Evolutionary conservation across 345 rosid genomes (phyloP).

Genomic region (Excoecaria agallocha): DNA sequence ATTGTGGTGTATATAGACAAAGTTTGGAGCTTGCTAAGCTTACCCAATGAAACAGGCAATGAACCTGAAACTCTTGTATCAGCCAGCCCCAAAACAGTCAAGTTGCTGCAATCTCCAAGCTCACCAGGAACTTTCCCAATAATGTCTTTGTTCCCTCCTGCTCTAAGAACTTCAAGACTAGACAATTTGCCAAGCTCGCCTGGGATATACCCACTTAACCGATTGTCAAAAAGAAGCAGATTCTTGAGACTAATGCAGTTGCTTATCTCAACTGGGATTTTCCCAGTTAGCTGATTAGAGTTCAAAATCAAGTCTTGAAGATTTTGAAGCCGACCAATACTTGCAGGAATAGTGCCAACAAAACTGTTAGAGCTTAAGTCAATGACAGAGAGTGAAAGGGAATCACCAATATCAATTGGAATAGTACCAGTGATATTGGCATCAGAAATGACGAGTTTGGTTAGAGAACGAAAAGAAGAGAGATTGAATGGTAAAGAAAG

Average conservation of each 20-base stretch:
- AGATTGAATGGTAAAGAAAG: conserved; percentile 56
- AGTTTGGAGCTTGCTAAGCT: conserved; percentile 61
- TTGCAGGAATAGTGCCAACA: conserved; percentile 60
- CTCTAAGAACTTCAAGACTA: conserved; percentile 64
- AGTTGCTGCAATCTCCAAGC: conserved; percentile 67
- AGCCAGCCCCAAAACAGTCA: conserved; percentile 77
- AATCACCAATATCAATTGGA: conserved; percentile 54
- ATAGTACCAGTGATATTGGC: conserved; percentile 70
- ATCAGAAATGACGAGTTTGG: conserved; percentile 54
- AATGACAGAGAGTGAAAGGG: conserved; percentile 39
- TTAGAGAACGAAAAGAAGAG: conserved; percentile 50
- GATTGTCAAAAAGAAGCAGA: conserved; percentile 63
- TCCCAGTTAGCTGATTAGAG: conserved; percentile 80
- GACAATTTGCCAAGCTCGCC: conserved; percentile 62
- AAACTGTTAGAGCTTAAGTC: conserved; percentile 66
- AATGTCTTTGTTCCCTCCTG: conserved; percentile 79
- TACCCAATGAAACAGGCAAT: conserved; percentile 72
- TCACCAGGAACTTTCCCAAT: conserved; percentile 67
- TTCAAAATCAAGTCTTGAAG: conserved; percentile 59
- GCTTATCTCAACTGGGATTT: conserved; percentile 61
- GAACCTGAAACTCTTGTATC: conserved; percentile 71
- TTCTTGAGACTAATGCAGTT: conserved; percentile 48
- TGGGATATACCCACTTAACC: conserved; percentile 64
- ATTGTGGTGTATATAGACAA: conserved; percentile 67
- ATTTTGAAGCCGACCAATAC: conserved; percentile 48